Percentiles rank a stretch among this genome's conserved stretches.
Evolutionary conservation across 345 rosid species (phyloP).

Genomic region (Aethionema arabicum): DNA sequence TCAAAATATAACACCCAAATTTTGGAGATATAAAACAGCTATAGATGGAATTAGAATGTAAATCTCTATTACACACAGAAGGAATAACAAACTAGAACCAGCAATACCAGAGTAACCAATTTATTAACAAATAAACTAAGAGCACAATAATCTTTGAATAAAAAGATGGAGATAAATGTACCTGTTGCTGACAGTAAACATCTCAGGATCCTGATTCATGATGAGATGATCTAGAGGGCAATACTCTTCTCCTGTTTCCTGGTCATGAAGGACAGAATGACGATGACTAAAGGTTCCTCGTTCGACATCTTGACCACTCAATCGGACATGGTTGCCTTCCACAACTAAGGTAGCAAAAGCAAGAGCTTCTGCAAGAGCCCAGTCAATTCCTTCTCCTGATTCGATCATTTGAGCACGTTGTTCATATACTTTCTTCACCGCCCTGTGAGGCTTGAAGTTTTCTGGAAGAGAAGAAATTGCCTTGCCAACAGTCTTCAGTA

Average conservation of each 20-base stretch:
- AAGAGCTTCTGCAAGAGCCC: slow-evolving; percentile 85
- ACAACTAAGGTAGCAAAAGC: slow-evolving; percentile 74
- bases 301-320: slow-evolving; percentile 93
- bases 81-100: background rate
- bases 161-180: slow-evolving; percentile 24
- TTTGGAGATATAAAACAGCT: background rate
- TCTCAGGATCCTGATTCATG: slow-evolving; percentile 67
- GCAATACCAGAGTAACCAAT: background rate
- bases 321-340: slow-evolving; percentile 86
- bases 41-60: background rate
- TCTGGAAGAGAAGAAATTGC: slow-evolving; percentile 68
- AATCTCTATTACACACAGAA: slow-evolving; percentile 1
- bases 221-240: slow-evolving; percentile 75
- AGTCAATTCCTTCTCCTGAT: slow-evolving; percentile 79
- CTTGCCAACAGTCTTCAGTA: slow-evolving; percentile 79
- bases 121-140: background rate
- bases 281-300: slow-evolving; percentile 88
- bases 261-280: slow-evolving; percentile 75
- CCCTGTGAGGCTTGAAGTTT: slow-evolving; percentile 70
- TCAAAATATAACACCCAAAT: background rate
- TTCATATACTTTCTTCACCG: slow-evolving; percentile 75
- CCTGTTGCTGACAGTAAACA: slow-evolving; percentile 93
- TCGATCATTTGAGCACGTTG: slow-evolving; percentile 78
- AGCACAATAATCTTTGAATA: slow-evolving; percentile 1
- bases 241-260: slow-evolving; percentile 66